Evolutionary conservation across 495 filamentous ascomycete species (phyloP).

Genomic region (Penicillium alfredii): DNA sequence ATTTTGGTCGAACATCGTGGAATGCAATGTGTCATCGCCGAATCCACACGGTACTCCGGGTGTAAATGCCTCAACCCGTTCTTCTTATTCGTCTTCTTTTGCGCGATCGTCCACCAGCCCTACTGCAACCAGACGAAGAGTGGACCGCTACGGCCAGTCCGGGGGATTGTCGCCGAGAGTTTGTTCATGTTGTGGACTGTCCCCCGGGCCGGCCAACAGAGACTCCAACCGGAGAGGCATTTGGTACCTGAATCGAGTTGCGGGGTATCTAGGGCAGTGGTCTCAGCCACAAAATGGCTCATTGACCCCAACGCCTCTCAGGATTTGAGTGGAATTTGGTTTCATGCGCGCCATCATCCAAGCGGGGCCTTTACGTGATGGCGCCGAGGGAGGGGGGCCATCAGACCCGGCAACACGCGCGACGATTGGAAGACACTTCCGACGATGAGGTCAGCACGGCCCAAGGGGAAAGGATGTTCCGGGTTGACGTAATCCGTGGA

Average conservation of each 20-base stretch:
- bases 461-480: constrained; percentile 14
- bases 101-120: constrained; percentile 4
- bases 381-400: too few relatives aligned
- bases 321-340: not conserved
- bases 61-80: constrained; percentile 10
- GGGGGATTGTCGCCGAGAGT: constrained; percentile 1
- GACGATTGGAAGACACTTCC: constrained; percentile 26
- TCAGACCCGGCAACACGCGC: constrained; percentile 18
- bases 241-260: constrained; percentile 26
- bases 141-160: too few relatives aligned
- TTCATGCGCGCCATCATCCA: constrained; percentile 4
- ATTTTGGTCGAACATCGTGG: constrained; percentile 19
- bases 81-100: too few relatives aligned
- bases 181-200: not conserved
- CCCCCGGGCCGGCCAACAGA: constrained; percentile 18
- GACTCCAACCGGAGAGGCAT: constrained; percentile 16
- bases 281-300: too few relatives aligned
- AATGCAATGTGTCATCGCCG: constrained; percentile 24
- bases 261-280: too few relatives aligned
- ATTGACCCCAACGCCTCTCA: constrained; percentile 7
- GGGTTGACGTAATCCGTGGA: too few relatives aligned
- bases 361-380: constrained; percentile 28
- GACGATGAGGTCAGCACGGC: too few relatives aligned
- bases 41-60: constrained; percentile 15
- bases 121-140: constrained; percentile 15